These are phyloP conservation scores for Diplodia intermedia DNA, from an alignment of 2,329 filamentous ascomycete genomes.

Conservation along the genomic window DNA sequence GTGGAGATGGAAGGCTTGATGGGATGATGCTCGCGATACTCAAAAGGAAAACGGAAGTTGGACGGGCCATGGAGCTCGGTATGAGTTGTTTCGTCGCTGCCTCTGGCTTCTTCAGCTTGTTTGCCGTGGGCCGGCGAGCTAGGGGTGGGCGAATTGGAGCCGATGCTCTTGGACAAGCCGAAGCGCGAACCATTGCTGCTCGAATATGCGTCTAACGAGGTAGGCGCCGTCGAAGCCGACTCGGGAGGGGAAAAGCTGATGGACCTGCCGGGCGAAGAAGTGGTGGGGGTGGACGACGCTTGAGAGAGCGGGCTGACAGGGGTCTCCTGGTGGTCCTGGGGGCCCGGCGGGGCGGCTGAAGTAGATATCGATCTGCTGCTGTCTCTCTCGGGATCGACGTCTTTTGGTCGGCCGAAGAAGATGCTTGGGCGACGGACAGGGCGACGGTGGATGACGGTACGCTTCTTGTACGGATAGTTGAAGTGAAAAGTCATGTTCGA, in stretches of 20 bases:
- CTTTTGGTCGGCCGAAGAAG: constrained; percentile 23
- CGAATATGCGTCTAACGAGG: constrained; percentile 17
- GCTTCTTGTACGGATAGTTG: constrained; percentile 30
- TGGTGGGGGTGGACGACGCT: constrained; percentile 10
- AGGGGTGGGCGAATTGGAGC: constrained; percentile 14
- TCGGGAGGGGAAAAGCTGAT: constrained; percentile 21
- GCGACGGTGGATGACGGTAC: constrained; percentile 32
- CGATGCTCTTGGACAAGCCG: constrained; percentile 20
- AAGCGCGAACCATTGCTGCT: constrained; percentile 2
- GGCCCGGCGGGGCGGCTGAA: not conserved
- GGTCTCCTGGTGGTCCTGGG: not conserved
- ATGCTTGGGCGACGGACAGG: constrained; percentile 21
- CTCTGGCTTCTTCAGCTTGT: not conserved
- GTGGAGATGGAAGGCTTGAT: constrained; percentile 60
- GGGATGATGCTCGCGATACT: constrained; percentile 5
- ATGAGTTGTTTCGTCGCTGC: constrained; percentile 27
- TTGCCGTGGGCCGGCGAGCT: not conserved
- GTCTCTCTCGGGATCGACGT: not conserved
- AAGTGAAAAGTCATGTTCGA: constrained; percentile 32
- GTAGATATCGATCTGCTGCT: constrained; percentile 8
- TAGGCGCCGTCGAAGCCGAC: constrained; percentile 30
- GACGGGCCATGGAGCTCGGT: not conserved
- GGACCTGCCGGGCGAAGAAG: constrained; percentile 23
- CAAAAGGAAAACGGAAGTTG: not conserved
- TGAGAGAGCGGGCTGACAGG: constrained; percentile 5